Base-by-base conservation (phyloP, 2,329 filamentous ascomycete species). In the Monosporascus ibericus region DNA sequence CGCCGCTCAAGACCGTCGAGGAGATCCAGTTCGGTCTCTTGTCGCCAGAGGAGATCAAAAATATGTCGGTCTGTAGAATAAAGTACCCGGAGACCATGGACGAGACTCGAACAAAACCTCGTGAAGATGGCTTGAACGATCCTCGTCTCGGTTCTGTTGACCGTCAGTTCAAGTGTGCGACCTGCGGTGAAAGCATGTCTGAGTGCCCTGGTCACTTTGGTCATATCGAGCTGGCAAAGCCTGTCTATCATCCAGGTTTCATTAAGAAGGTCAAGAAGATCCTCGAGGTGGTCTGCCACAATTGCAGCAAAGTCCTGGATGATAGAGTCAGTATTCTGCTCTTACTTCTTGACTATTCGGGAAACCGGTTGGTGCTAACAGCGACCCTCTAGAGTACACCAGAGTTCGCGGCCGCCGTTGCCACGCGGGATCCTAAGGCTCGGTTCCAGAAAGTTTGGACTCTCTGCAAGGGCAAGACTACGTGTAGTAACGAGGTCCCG, bases 11-110 rank as follows among this genome's bases (percentile, higher is more conserved):
- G 80, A 95, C 88, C 61, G 92, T 99, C 66, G 87, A 96, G 81
- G 95, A 99, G 81, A 96, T 99, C 65, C 95, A 99, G 79, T 99
- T 99, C 70, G 94, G 94, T 68, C 83, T 99, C 69, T 84, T 99
- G 73, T 95, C 94, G 37, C 94, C 94, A 25, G 94, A 99, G 71
- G 95, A 99, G 78, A 96, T 97, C 74, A 97, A 99, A 79, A 92
- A 88, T 66, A 95, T 97, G 90, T 96, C 92, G 74, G 92, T 97
- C 58, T 88, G 86, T 63, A 90, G 96, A 71, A 92, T 99, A 70
- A 82, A 94, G 71, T 97, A 96, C 69, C 92, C 94, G n/a, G 94
- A 99, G 78, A 97, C 94, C 27, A 96, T 99, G 94, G 94, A 99
- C 68, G 94, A 99, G 73, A 87, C 87, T 71, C 88, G 92, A 66